Percentiles rank a stretch among this genome's conserved stretches.
Conservation (phyloP, 495 filamentous ascomycete genomes). For the Daldinia grandis region DNA sequence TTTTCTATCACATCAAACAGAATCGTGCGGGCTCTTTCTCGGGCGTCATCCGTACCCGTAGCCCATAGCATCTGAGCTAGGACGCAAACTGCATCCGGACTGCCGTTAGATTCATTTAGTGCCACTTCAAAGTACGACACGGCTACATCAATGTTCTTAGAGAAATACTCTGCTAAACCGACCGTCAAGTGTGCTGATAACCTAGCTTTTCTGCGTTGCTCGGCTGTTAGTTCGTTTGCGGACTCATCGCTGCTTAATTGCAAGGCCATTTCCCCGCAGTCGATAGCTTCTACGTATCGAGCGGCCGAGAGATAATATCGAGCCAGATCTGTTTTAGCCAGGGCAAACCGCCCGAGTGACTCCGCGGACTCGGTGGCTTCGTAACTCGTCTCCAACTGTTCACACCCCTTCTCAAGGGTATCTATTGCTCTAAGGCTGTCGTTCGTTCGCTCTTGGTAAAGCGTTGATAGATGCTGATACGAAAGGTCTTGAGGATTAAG, state of each 20-base stretch:
- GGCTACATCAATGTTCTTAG: conserved; percentile 66
- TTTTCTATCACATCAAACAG: conserved; percentile 79
- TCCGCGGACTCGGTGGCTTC: conserved; percentile 79
- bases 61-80: conserved; percentile 93
- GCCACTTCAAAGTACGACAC: conserved; percentile 83
- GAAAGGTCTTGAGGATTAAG: conserved; percentile 72
- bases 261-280: conserved; percentile 76
- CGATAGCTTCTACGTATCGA: conserved; percentile 69
- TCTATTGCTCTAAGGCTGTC: conserved; percentile 70
- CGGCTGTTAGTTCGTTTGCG: conserved; percentile 58
- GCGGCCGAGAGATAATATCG: conserved; percentile 75
- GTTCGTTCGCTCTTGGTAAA: conserved; percentile 81
- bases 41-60: conserved; percentile 78
- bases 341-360: conserved; percentile 76
- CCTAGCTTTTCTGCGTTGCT: conserved; percentile 68
- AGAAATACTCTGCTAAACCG: conserved; percentile 81
- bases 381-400: conserved; percentile 77
- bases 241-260: conserved; percentile 72
- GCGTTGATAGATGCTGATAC: conserved; percentile 77
- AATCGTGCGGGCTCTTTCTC: conserved; percentile 77
- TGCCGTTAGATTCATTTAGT: conserved; percentile 76
- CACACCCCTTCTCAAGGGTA: conserved; percentile 71
- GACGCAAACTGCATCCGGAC: conserved; percentile 87
- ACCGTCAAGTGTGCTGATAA: conserved; percentile 87
- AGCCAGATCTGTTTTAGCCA: conserved; percentile 88